A percentile compares a stretch with the other conserved stretches of the same genome.
These are phyloP conservation scores for Skeletonema marinoi DNA, from an alignment of 108 stramenopile genomes.

Conservation along the genomic window DNA sequence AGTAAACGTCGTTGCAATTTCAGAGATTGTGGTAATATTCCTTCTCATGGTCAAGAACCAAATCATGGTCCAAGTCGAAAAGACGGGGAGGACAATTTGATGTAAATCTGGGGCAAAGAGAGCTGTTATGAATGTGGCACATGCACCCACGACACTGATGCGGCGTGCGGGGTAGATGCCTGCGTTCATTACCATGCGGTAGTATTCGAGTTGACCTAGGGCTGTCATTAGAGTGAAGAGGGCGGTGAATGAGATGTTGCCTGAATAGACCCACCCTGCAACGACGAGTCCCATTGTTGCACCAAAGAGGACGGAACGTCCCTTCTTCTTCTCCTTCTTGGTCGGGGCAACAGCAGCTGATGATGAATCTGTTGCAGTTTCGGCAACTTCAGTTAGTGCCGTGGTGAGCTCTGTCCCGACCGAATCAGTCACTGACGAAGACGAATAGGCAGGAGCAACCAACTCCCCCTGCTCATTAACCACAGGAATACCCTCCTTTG, in stretches of 20 bases:
- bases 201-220: constrained; percentile 93
- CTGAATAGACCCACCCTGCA: constrained; percentile 92
- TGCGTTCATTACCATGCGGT: constrained; percentile 93
- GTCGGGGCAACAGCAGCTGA: background rate
- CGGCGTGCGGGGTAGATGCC: constrained; percentile 93
- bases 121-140: constrained; percentile 88
- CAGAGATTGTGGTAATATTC: constrained; percentile 76
- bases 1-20: constrained; percentile 95
- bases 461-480: background rate
- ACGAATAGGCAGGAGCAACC: constrained; percentile 4
- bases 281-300: constrained; percentile 84
- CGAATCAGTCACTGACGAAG: background rate
- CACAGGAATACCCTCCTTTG: constrained; percentile 3
- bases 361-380: background rate
- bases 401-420: constrained; percentile 8
- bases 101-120: constrained; percentile 80
- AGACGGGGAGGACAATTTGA: constrained; percentile 79
- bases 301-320: constrained; percentile 80
- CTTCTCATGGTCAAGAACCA: constrained; percentile 91
- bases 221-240: constrained; percentile 90
- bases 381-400: background rate
- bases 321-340: constrained; percentile 39
- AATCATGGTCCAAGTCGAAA: constrained; percentile 83
- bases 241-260: constrained; percentile 89
- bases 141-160: constrained; percentile 85